Conservation (phyloP, 805 yeast species). For the Sungouiozyma intestinalis region DNA sequence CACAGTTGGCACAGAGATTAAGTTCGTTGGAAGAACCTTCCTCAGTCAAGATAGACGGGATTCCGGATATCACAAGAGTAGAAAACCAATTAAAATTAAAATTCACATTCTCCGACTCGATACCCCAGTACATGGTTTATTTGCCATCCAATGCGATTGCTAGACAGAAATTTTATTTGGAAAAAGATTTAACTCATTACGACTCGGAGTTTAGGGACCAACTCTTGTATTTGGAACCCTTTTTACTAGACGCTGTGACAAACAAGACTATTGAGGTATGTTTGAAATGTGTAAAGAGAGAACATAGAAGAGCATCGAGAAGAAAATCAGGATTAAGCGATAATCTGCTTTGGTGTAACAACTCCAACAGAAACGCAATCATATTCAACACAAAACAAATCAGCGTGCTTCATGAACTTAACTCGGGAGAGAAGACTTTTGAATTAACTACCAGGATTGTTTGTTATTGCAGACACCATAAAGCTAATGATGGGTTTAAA, state of each 20-base stretch:
- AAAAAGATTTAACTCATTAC: slow-evolving; percentile 31
- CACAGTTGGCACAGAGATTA: slow-evolving; percentile 31
- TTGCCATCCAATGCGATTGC: slow-evolving; percentile 82
- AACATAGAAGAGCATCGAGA: slow-evolving; percentile 86
- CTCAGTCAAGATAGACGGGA: slow-evolving; percentile 39
- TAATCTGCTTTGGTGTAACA: slow-evolving; percentile 67
- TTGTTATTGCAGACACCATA: slow-evolving; percentile 94
- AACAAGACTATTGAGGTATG: slow-evolving; percentile 65
- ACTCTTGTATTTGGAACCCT: slow-evolving; percentile 63
- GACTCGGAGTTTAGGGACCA: slow-evolving; percentile 41
- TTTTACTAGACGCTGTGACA: slow-evolving; percentile 53
- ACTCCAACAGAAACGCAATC: slow-evolving; percentile 67
- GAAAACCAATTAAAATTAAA: slow-evolving; percentile 88
- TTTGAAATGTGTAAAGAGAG: slow-evolving; percentile 81
- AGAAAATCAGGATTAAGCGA: slow-evolving; percentile 75
- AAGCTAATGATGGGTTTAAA: slow-evolving; percentile 76
- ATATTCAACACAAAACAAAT: slow-evolving; percentile 89
- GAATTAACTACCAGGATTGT: slow-evolving; percentile 67
- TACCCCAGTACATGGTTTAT: slow-evolving; percentile 63
- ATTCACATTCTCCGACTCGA: slow-evolving; percentile 56
- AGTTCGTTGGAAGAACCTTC: not conserved
- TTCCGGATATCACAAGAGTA: slow-evolving; percentile 80
- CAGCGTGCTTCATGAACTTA: slow-evolving; percentile 32
- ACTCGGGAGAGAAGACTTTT: slow-evolving; percentile 21
- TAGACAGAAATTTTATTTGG: slow-evolving; percentile 70